Evolutionary conservation across 768 basidiomycete species (phyloP).

Genomic region (Suillus cothurnatus): DNA sequence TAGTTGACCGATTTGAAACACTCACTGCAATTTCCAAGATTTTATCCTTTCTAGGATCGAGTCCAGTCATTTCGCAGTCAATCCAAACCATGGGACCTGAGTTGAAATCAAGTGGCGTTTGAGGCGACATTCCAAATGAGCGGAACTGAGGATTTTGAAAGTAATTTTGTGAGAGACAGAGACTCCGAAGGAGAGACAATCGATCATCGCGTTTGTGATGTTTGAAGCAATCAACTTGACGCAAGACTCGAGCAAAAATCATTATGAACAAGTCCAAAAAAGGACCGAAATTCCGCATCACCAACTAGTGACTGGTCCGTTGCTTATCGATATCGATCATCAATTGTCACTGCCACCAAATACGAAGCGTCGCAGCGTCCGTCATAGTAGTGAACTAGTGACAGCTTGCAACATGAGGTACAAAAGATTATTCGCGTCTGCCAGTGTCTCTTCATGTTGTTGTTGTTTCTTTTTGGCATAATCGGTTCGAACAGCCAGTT

Average conservation of each 20-base stretch:
- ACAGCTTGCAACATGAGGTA: not conserved
- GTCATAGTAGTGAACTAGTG: not conserved
- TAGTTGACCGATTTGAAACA: not conserved
- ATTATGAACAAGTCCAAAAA: not conserved
- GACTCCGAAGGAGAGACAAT: not conserved
- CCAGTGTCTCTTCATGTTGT: not conserved
- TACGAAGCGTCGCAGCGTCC: not conserved
- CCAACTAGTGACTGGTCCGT: too few species aligned
- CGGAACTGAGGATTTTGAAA: not conserved
- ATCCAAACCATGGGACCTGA: slow-evolving; percentile 80
- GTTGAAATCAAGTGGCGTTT: slow-evolving; percentile 43
- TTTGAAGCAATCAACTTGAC: not conserved
- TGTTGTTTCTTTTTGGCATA: not conserved
- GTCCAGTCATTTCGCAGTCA: slow-evolving; percentile 88
- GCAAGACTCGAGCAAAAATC: not conserved
- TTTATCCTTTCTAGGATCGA: slow-evolving; percentile 65
- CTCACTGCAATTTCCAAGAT: slow-evolving; percentile 80
- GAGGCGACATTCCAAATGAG: slow-evolving; percentile 13
- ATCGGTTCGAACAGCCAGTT: not conserved
- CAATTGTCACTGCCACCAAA: not conserved
- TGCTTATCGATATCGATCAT: too few species aligned
- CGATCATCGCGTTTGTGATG: not conserved
- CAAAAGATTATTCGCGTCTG: not conserved
- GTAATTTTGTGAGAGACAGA: not conserved
- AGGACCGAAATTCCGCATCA: not conserved